phyloP scores from a whole-genome alignment of 495 filamentous ascomycete genomes.

The Aspergillus affinis region DNA sequence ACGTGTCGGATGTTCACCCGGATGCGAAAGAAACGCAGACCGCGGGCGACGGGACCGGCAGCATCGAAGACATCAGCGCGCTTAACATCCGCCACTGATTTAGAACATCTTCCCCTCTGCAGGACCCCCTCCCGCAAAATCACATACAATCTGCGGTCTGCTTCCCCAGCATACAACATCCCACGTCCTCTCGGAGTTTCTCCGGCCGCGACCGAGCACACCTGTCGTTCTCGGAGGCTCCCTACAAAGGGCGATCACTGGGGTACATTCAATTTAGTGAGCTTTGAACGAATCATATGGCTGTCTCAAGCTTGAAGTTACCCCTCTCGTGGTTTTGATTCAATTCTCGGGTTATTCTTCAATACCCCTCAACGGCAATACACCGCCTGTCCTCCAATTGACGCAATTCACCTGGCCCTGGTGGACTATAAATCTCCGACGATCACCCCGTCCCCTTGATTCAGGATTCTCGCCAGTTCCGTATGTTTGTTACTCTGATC shows the following conservation, averaged over 20 bases:
- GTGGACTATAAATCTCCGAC: not conserved
- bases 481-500: not conserved
- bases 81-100: conserved; percentile 48
- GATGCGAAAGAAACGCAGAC: conserved; percentile 26
- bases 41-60: conserved; percentile 47
- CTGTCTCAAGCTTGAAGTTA: not conserved
- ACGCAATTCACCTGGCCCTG: not conserved
- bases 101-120: not conserved
- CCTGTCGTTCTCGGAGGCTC: not conserved
- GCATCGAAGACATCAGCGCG: conserved; percentile 55
- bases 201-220: conserved; percentile 3
- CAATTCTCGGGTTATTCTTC: not conserved
- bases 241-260: not conserved
- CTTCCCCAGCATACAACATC: not conserved
- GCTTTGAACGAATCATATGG: not conserved
- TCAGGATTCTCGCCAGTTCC: not conserved
- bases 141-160: not conserved
- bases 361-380: not conserved
- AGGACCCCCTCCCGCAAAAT: not conserved
- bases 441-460: not conserved
- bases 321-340: not conserved
- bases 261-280: not conserved
- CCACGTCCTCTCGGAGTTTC: conserved; percentile 6
- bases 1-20: conserved; percentile 25
- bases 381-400: not conserved